A percentile compares a stretch with the other conserved stretches of the same genome.
Conservation (phyloP, 2,329 filamentous ascomycete species). For the Alternaria sp. region DNA sequence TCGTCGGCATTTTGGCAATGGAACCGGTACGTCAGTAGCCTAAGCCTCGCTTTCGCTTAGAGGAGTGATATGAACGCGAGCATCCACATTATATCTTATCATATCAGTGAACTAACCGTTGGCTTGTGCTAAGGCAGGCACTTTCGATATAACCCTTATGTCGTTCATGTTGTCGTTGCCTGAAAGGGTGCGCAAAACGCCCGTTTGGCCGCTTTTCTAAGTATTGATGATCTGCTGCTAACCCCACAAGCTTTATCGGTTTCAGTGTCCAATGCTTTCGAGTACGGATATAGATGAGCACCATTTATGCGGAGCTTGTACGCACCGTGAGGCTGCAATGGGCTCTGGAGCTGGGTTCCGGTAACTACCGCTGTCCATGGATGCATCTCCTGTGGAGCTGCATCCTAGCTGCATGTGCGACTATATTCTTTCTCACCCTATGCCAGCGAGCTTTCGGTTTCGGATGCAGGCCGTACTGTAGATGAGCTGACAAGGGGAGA, state of each 20-base stretch:
- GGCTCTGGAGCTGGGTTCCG: background rate
- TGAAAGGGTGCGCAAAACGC: background rate
- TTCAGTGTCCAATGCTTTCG: background rate
- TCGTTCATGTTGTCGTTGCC: background rate
- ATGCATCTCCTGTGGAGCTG: slow-evolving; percentile 1
- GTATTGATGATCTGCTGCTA: background rate
- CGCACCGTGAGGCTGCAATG: background rate
- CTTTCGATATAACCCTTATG: background rate
- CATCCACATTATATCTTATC: background rate
- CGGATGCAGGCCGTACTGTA: slow-evolving; percentile 11
- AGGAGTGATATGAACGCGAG: background rate
- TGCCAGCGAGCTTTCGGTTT: slow-evolving; percentile 6
- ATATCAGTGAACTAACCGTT: background rate
- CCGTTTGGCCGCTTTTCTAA: background rate
- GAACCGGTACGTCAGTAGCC: background rate
- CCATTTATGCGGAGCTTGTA: background rate
- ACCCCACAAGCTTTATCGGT: background rate
- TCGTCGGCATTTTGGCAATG: background rate
- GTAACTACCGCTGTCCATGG: slow-evolving; percentile 6
- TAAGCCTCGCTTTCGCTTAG: background rate
- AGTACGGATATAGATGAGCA: background rate
- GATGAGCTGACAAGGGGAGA: slow-evolving; percentile 4
- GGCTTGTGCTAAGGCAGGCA: background rate
- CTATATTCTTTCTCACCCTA: slow-evolving; percentile 9
- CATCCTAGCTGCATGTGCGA: slow-evolving; percentile 2